Base-by-base conservation (phyloP, 805 yeast species). In the Pichia kluyveri region DNA sequence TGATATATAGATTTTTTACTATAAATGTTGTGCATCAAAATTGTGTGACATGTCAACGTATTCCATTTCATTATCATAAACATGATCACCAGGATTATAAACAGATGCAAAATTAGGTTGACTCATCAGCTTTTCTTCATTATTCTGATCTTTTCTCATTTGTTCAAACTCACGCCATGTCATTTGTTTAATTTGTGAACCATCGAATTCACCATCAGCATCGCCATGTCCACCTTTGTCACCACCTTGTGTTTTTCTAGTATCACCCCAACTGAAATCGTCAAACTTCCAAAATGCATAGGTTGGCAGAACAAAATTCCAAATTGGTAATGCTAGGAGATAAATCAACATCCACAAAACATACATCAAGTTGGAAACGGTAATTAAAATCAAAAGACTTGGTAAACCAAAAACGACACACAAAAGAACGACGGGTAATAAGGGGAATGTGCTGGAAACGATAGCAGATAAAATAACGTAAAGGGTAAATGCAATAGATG, bases 261-360 rank as follows among this genome's bases (percentile, higher is more conserved):
- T 90, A 51, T 87, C 95, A 61, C 97, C 96, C 97, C 97, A 90
- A 62, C 89, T 80, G 67, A 90, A 90, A 63, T 90, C 96, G 66
- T 90, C 97, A 67, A 89, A 88, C 60, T 88, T 88, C 97, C 97
- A 90, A 63, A 74, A 89, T 0, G 96, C 84, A 65, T 90, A 88
- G 12, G 80, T 60, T 2, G 97, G 97, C 42, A 90, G 71, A 6
- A 88, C 80, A 59, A 90, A 83, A 65, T 89, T 90, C 97, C 97
- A 90, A 48, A 90, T 73, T n/a, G 96, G 96, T 51, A 90, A 75
- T 1, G 96, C 93, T 19, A 78, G 0, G 30, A 89, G 65, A 62
- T 90, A 90, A 49, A 88, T 73, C 32, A 79, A 46, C 83, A 88
- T 84, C 86, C 96, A 90, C 30, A 81, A 47, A 43, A 90, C 58